Percentiles rank a stretch among this genome's conserved stretches.
phyloP scores from a whole-genome alignment of 2,329 filamentous ascomycete species.

The Paecilomyces fulvus region DNA sequence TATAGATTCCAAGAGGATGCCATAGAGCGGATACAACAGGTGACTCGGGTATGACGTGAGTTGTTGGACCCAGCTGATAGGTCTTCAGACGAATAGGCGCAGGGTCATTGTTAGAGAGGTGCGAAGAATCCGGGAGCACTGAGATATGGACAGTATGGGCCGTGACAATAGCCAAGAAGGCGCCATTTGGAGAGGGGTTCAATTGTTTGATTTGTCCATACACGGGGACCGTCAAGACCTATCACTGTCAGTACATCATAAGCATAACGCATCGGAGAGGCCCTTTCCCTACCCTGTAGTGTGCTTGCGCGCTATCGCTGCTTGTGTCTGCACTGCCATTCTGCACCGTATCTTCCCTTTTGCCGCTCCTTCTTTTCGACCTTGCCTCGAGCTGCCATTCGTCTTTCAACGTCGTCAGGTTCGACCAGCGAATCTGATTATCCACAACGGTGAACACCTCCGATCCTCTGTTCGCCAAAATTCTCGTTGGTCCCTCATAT shows the following conservation, averaged over 20 bases:
- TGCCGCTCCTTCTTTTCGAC: constrained; percentile 19
- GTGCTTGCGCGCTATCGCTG: constrained; percentile 14
- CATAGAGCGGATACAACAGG: constrained; percentile 75
- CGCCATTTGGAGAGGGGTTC: constrained; percentile 69
- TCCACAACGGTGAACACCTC: constrained; percentile 85
- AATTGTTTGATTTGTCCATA: constrained; percentile 79
- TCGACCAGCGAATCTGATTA: constrained; percentile 85
- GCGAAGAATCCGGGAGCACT: constrained; percentile 70
- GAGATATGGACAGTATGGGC: constrained; percentile 82
- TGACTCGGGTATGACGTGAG: constrained; percentile 78
- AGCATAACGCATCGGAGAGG: not conserved
- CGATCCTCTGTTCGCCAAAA: constrained; percentile 71
- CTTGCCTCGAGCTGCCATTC: constrained; percentile 36
- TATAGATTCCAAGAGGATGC: constrained; percentile 75
- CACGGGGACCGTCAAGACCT: constrained; percentile 70
- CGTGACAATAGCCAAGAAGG: constrained; percentile 78
- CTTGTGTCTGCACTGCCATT: constrained; percentile 10
- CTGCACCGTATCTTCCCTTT: not conserved
- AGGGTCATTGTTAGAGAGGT: constrained; percentile 61
- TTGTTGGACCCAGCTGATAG: constrained; percentile 85
- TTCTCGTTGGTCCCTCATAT: constrained; percentile 42
- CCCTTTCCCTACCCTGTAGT: constrained; percentile 19
- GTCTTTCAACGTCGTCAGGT: constrained; percentile 71
- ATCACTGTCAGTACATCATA: constrained; percentile 5
- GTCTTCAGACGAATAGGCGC: constrained; percentile 70